These are phyloP conservation scores for Kandelia obovata DNA, from an alignment of 345 rosid species.

Conservation along the genomic window DNA sequence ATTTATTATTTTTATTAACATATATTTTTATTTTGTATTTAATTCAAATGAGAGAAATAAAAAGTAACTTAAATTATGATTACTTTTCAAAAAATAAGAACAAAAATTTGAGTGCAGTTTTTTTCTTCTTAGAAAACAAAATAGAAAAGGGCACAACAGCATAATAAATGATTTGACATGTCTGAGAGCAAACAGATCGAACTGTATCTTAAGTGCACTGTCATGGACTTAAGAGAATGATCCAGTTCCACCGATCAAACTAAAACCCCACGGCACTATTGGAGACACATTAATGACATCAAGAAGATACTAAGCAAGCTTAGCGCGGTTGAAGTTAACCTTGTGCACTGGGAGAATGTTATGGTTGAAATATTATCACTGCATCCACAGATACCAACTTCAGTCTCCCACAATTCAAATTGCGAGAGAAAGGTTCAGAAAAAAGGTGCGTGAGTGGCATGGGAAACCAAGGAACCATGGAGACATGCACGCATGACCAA, in stretches of 20 bases:
- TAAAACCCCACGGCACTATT: conserved; percentile 9
- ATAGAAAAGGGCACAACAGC: neutral
- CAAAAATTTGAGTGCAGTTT: no score
- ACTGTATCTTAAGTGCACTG: neutral
- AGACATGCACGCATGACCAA: neutral
- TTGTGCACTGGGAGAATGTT: conserved; percentile 32
- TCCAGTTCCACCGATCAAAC: conserved; percentile 5
- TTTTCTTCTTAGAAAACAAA: no score
- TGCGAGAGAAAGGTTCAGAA: conserved; percentile 1
- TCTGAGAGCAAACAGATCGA: neutral
- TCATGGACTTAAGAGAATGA: neutral
- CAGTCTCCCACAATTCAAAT: conserved; percentile 16
- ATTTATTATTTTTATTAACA: no score
- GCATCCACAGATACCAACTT: conserved; percentile 31
- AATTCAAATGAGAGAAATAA: no score
- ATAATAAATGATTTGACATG: neutral
- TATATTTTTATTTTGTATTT: no score
- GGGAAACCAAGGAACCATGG: neutral
- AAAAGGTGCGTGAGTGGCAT: neutral
- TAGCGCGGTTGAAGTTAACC: conserved; percentile 21
- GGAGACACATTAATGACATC: conserved; percentile 27
- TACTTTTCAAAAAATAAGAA: no score
- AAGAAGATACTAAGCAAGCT: conserved; percentile 33
- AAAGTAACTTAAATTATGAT: no score
- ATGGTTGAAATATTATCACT: conserved; percentile 33